Evolutionary conservation across 805 yeast species (phyloP).

Genomic region (Teunomyces cretensis): DNA sequence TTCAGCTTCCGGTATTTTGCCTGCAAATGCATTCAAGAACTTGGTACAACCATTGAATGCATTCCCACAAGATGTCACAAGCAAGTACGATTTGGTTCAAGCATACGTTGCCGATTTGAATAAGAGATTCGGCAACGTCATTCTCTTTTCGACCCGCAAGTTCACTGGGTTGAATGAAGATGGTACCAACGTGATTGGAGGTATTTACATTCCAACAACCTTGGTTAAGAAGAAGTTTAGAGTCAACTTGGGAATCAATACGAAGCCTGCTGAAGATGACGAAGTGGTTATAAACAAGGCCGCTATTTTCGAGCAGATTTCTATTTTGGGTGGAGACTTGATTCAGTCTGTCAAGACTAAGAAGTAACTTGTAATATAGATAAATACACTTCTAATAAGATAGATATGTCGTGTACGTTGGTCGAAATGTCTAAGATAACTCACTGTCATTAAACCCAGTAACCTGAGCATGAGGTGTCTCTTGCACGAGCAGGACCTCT

Average conservation of each 20-base stretch:
- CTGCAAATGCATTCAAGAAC: constrained; percentile 59
- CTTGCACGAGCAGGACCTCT: too few species aligned
- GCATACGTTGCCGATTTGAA: constrained; percentile 61
- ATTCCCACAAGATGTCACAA: constrained; percentile 46
- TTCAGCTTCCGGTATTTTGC: constrained; percentile 56
- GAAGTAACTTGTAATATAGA: constrained; percentile 8
- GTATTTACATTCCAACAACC: constrained; percentile 73
- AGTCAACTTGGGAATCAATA: constrained; percentile 74
- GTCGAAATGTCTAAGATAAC: not conserved
- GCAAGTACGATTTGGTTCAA: constrained; percentile 60
- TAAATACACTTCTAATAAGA: constrained; percentile 6
- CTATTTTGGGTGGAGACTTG: constrained; percentile 66
- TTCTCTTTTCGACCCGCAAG: constrained; percentile 66
- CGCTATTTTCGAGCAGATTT: constrained; percentile 72
- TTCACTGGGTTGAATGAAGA: constrained; percentile 53
- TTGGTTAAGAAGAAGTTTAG: constrained; percentile 65
- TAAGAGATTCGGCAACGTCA: constrained; percentile 60
- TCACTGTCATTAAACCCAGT: too few species aligned
- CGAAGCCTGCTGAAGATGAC: constrained; percentile 56
- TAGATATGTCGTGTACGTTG: not conserved
- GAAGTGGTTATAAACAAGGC: constrained; percentile 66
- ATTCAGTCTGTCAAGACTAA: constrained; percentile 41
- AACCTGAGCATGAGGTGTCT: too few species aligned
- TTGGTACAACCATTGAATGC: constrained; percentile 44
- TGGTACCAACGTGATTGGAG: constrained; percentile 70